Conservation (phyloP, 2,329 filamentous ascomycete species). For the Penicillium sp. region DNA sequence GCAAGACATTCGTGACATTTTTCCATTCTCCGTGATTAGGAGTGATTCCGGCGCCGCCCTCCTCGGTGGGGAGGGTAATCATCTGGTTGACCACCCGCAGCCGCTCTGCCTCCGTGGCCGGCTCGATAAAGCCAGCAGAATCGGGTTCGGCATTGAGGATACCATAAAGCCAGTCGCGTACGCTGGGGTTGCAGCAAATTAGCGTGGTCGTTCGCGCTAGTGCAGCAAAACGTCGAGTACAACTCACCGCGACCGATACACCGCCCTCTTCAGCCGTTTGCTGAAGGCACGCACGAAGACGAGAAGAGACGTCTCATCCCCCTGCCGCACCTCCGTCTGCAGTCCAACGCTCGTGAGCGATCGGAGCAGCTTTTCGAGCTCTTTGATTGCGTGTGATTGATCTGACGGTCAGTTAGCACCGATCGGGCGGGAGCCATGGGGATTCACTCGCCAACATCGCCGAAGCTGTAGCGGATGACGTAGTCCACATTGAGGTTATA, state of each 20-base stretch:
- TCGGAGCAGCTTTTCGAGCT: constrained; percentile 74
- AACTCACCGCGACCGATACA: constrained; percentile 70
- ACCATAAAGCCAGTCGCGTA: constrained; percentile 93
- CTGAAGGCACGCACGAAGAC: constrained; percentile 81
- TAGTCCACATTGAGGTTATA: constrained; percentile 76
- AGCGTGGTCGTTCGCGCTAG: neutral
- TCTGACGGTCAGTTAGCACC: constrained; percentile 46
- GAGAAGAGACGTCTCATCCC: constrained; percentile 69
- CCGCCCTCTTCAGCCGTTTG: constrained; percentile 69
- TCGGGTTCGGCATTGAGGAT: constrained; percentile 74
- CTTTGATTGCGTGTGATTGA: constrained; percentile 62
- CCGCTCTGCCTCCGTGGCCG: constrained; percentile 82
- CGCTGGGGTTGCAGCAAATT: constrained; percentile 46
- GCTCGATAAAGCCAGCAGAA: constrained; percentile 67
- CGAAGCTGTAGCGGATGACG: constrained; percentile 75
- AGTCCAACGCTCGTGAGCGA: constrained; percentile 73
- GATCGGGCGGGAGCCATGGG: neutral
- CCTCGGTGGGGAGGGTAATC: constrained; percentile 66
- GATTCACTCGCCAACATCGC: constrained; percentile 54
- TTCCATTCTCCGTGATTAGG: constrained; percentile 67
- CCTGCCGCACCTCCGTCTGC: constrained; percentile 79
- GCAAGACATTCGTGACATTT: constrained; percentile 69
- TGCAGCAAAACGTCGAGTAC: neutral
- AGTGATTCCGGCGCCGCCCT: constrained; percentile 75
- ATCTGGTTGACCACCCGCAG: constrained; percentile 82